These are phyloP conservation scores for Chaetomium tenue DNA, from an alignment of 495 filamentous ascomycete genomes.

Conservation along the genomic window DNA sequence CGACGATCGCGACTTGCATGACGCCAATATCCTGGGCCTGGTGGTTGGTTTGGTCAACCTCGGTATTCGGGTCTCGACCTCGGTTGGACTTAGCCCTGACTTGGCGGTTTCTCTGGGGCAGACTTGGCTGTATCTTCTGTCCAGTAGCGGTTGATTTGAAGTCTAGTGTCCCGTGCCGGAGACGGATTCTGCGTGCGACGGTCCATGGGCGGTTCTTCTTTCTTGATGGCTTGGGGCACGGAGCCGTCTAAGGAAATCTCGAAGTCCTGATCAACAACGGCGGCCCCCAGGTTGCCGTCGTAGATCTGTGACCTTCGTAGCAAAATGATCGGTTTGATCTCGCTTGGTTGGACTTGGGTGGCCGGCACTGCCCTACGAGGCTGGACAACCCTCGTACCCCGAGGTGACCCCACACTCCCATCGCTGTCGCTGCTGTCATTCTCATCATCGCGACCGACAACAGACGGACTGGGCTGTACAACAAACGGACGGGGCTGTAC, in stretches of 20 bases:
- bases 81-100: constrained; percentile 1
- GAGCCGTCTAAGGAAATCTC: not conserved
- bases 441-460: not conserved
- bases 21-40: not conserved
- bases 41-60: not conserved
- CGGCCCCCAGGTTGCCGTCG: not conserved
- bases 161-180: not conserved
- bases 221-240: not conserved
- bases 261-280: not conserved
- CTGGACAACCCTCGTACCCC: not conserved
- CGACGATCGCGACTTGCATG: constrained; percentile 3
- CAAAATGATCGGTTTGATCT: constrained; percentile 3
- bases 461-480: not conserved
- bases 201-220: not conserved
- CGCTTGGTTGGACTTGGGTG: not conserved
- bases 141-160: constrained; percentile 6
- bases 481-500: not conserved
- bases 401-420: not conserved
- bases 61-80: constrained; percentile 15
- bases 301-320: not conserved
- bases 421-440: not conserved
- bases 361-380: not conserved
- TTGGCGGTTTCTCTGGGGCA: not conserved
- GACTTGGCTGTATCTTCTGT: not conserved
- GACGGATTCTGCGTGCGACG: not conserved